These are phyloP conservation scores for Cladophialophora immunda DNA, from an alignment of 2,329 filamentous ascomycete genomes.

Conservation along the genomic window DNA sequence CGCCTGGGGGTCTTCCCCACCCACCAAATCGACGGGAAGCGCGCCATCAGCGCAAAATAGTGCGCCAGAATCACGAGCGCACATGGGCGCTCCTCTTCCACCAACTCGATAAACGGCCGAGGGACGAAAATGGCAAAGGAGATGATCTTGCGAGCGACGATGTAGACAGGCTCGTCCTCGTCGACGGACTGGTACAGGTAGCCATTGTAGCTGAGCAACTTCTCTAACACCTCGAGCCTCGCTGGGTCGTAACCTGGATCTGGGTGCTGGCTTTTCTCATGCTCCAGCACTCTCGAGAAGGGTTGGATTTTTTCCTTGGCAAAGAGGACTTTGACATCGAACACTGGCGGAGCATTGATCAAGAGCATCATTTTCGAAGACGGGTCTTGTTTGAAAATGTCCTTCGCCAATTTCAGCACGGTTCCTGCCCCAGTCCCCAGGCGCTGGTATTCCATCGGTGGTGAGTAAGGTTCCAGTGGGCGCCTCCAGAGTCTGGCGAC, in stretches of 20 bases:
- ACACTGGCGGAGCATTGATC: conserved; percentile 29
- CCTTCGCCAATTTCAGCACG: conserved; percentile 33
- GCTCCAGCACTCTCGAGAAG: conserved; percentile 4
- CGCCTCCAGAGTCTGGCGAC: conserved; percentile 45
- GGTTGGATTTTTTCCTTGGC: conserved; percentile 5
- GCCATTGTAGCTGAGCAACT: conserved; percentile 43
- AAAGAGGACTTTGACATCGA: conserved; percentile 23
- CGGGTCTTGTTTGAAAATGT: conserved; percentile 6
- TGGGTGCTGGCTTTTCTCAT: neutral
- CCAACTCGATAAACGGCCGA: conserved; percentile 43
- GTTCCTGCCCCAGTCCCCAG: conserved; percentile 44
- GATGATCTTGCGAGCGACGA: conserved; percentile 43
- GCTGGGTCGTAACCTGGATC: conserved; percentile 24
- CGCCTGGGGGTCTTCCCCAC: conserved; percentile 2
- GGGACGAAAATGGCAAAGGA: conserved; percentile 46
- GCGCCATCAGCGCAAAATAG: conserved; percentile 41
- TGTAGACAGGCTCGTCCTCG: conserved; percentile 40
- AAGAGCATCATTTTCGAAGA: conserved; percentile 19
- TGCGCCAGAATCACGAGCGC: conserved; percentile 47
- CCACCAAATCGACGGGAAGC: conserved; percentile 7
- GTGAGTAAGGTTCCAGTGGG: conserved; percentile 41
- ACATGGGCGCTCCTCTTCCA: conserved; percentile 42
- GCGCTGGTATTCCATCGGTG: conserved; percentile 46
- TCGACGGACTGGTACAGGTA: conserved; percentile 41
- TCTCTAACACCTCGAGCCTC: conserved; percentile 42